phyloP scores from a whole-genome alignment of 1,284 basidiomycete genomes.

The Puccinia horiana region DNA sequence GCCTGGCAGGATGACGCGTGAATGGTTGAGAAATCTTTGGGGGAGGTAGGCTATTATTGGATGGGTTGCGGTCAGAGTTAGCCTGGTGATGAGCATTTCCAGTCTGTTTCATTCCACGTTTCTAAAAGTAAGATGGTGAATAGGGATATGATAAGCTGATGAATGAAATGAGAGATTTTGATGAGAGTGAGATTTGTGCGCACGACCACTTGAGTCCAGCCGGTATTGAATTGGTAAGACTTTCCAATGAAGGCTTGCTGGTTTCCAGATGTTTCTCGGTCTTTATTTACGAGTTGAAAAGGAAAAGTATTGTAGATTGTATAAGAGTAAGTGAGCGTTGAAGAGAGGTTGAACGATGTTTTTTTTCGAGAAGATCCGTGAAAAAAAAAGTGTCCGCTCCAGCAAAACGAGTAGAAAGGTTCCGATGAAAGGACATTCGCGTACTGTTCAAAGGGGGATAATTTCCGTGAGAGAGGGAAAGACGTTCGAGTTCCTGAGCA shows the following conservation, averaged over 20 bases:
- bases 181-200: background rate
- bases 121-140: background rate
- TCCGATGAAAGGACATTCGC: background rate
- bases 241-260: background rate
- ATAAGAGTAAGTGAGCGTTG: background rate
- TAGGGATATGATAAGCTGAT: background rate
- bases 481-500: background rate
- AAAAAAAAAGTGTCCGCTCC: background rate
- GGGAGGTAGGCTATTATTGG: background rate
- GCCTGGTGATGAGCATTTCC: background rate
- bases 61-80: background rate
- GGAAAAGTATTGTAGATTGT: background rate
- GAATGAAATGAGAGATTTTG: background rate
- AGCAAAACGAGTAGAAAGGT: background rate
- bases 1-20: background rate
- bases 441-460: background rate
- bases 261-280: background rate
- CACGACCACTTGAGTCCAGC: background rate
- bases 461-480: background rate
- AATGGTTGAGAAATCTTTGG: background rate
- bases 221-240: constrained; percentile 1
- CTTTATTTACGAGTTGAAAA: background rate
- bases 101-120: background rate
- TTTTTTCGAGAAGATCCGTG: background rate
- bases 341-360: background rate